Conservation (phyloP, 2,329 filamentous ascomycete species). For the Epichloe hybrida region DNA sequence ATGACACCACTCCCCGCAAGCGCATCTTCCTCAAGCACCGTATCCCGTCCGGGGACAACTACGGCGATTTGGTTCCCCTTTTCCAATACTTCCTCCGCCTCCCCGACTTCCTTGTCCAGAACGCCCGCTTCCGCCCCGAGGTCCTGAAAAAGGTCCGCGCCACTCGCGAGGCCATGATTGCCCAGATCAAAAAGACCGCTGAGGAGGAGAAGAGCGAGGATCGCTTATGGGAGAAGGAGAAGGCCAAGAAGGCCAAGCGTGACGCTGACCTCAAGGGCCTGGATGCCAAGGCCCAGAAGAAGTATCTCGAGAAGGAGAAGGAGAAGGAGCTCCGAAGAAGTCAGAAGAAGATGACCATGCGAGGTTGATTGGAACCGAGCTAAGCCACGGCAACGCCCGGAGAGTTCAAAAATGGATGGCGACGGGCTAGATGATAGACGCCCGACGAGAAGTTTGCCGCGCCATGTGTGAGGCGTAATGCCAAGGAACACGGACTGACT, state of each 20-base stretch:
- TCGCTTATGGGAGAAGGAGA: slow-evolving; percentile 56
- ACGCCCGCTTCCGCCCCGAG: slow-evolving; percentile 79
- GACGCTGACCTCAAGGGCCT: slow-evolving; percentile 67
- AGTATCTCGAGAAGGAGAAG: slow-evolving; percentile 68
- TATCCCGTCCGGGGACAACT: slow-evolving; percentile 49
- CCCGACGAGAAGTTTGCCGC: neutral
- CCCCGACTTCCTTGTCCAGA: slow-evolving; percentile 64
- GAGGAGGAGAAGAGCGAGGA: slow-evolving; percentile 76
- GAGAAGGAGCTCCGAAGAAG: slow-evolving; percentile 54
- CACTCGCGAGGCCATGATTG: slow-evolving; percentile 67
- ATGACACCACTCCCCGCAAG: slow-evolving; percentile 76
- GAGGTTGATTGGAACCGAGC: slow-evolving; percentile 22
- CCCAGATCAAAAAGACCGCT: slow-evolving; percentile 63
- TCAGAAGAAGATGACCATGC: slow-evolving; percentile 40
- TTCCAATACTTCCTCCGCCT: slow-evolving; percentile 74
- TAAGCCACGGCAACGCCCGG: neutral
- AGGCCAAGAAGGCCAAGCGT: slow-evolving; percentile 76
- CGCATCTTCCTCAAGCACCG: slow-evolving; percentile 69
- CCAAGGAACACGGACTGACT: neutral
- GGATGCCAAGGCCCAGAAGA: slow-evolving; percentile 74
- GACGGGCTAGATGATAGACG: neutral
- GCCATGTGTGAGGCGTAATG: neutral
- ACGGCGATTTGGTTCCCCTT: slow-evolving; percentile 54
- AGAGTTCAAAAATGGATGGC: too few relatives aligned
- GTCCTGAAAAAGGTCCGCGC: slow-evolving; percentile 75